Evolutionary conservation across 1,139 yeast species (phyloP), one percentile per base, ranked within the genome.

Genomic region (Candida gigantensis): DNA sequence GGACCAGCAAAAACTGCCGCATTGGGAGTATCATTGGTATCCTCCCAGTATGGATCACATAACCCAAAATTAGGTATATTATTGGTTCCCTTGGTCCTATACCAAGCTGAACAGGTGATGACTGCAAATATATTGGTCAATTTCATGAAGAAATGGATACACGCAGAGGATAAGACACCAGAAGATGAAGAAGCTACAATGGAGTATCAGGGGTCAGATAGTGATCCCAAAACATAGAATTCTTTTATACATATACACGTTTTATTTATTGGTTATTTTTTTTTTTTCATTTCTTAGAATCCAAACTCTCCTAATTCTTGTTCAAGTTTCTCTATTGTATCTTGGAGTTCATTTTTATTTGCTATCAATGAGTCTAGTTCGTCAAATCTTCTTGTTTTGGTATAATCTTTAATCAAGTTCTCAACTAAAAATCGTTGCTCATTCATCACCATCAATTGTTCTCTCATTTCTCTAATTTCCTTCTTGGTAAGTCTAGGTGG

Each of bases 1-100:
- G 96, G 95, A 5, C 94, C 95, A 2, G 95, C 96, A 3, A 88
- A 88, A 56, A 87, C 96, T 0, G 96, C 95, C 0, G 96, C 96
- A 0, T 67, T 88, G 36, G 96, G 96, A 30, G 95, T 88, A 1
- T 84, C 95, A 1, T 68, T 88, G 39, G 70, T 85, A 7, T 69
- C 88, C 1, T 77, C 96, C 0, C 96, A 88, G 57, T 88, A 86
- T 55, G 94, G 95, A 6, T 61, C 78, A 4, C 51, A 71, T 33
- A 76, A 76, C 46, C 72, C 73, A 5, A 67, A 78, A 45, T 65
- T 87, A 44, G 96, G 96, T 16, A 75, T 78, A 39, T 61, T 88
- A 28, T 64, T 89, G 28, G 88, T 87, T 4, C 94, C 96, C 0
- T 68, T 88, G 53, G 95, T 87, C 9, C 63, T 88, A 36, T 88